phyloP scores from a whole-genome alignment of 2,329 filamentous ascomycete genomes.

The Amphichorda felina region DNA sequence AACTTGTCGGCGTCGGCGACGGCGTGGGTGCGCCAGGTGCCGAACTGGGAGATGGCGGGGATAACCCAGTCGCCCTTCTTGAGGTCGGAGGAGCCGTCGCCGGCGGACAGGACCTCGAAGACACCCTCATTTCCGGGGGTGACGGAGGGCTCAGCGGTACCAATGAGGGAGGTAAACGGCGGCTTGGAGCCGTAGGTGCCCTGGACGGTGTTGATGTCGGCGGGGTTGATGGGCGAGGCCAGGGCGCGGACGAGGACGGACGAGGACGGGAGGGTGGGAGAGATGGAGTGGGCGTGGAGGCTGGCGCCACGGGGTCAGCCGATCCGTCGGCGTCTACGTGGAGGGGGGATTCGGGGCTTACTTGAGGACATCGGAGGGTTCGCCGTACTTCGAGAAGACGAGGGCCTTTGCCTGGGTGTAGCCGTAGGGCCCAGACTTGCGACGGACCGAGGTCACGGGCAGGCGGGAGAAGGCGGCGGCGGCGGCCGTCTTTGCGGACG shows the following conservation, averaged over 20 bases:
- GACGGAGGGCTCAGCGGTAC: slow-evolving; percentile 64
- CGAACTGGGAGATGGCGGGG: slow-evolving; percentile 70
- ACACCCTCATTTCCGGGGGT: slow-evolving; percentile 86
- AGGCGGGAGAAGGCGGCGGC: slow-evolving; percentile 6
- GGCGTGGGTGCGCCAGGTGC: slow-evolving; percentile 91
- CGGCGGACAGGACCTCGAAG: slow-evolving; percentile 71
- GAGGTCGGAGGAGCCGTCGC: slow-evolving; percentile 41
- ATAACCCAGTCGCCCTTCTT: slow-evolving; percentile 86
- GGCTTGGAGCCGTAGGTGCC: slow-evolving; percentile 88
- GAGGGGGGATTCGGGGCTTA: slow-evolving; percentile 12
- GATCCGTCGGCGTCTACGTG: no score
- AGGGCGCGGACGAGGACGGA: slow-evolving; percentile 75
- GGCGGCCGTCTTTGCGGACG: slow-evolving; percentile 3
- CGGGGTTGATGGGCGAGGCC: slow-evolving; percentile 87
- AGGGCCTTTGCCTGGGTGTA: slow-evolving; percentile 81
- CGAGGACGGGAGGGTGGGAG: slow-evolving; percentile 53
- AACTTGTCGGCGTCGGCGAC: slow-evolving; percentile 47
- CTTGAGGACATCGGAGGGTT: slow-evolving; percentile 60
- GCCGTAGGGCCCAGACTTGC: slow-evolving; percentile 56
- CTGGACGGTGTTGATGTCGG: slow-evolving; percentile 96
- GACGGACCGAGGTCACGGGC: slow-evolving; percentile 20
- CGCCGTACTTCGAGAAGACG: slow-evolving; percentile 62
- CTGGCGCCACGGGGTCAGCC: slow-evolving; percentile 27
- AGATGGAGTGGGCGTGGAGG: slow-evolving; percentile 66
- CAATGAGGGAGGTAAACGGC: slow-evolving; percentile 61